Base-by-base conservation (phyloP, 345 rosid genomes). In the Lepidium sativum region DNA sequence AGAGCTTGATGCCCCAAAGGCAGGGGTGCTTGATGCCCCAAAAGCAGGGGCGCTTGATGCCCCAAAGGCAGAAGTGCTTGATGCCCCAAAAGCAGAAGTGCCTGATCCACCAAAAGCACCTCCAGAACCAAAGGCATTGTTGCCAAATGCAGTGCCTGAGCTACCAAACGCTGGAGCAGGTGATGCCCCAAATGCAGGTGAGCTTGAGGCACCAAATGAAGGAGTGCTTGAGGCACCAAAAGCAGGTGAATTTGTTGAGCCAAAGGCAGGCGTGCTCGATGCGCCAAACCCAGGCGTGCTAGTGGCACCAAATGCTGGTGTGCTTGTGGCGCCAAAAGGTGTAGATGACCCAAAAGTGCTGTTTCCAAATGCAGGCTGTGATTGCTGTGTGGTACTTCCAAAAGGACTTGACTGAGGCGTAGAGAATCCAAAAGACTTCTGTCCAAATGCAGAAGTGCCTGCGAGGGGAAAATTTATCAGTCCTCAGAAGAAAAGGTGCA, bases 341-440 rank as follows among this genome's bases (percentile, higher is more conserved):
- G 85, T 20, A 4, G 88, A 73, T 42, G 88, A 73, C 66, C 92
- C 92, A 75, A 89, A 89, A 53, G 80, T 45, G 70, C 75, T 69
- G 79, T 71, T 76, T 13, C 88, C 90, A 78, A 84, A 86, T 23
- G 82, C 88, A 56, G 92, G 81, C 68, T 88, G 92, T 67, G 96
- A 78, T 68, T 77, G 92, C 64, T 72, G 96, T 56, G 71, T 71
- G 50, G 87, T 66, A 72, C 75, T 74, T 71, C 91, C 94, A 32
- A 89, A 89, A 29, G 86, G 86, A 55, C 71, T 82, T 39, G 89
- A 20, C 48, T 78, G 92, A 64, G 83, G 78, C 13, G 81, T 68
- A 44, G 98, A 80, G 76, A 88, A 83, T 63, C 95, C 95, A 76
- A 89, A 89, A 39, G 88, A 69, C 73, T 86, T 88, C 74, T 90